A percentile compares a stretch with the other conserved stretches of the same genome.
Evolutionary conservation across 2,329 filamentous ascomycete species (phyloP).

Genomic region (Stromatinia cepivora): DNA sequence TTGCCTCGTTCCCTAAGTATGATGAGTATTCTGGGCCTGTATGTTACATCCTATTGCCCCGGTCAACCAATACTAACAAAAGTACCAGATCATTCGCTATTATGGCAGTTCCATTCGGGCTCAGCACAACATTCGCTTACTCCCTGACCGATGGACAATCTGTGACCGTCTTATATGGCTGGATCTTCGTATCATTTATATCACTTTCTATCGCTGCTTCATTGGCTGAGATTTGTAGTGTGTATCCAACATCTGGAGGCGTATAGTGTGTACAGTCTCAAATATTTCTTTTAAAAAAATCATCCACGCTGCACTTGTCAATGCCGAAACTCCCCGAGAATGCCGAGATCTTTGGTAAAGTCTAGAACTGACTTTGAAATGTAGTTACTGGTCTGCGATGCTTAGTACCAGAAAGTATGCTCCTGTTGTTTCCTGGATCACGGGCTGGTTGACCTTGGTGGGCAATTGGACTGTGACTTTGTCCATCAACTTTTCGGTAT

Average conservation of each 20-base stretch:
- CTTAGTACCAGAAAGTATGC: slow-evolving; percentile 64
- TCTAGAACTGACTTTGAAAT: slow-evolving; percentile 6
- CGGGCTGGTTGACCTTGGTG: slow-evolving; percentile 70
- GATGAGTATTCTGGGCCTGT: slow-evolving; percentile 64
- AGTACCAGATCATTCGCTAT: slow-evolving; percentile 63
- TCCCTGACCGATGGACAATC: slow-evolving; percentile 67
- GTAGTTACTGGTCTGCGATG: slow-evolving; percentile 65
- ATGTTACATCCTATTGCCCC: slow-evolving; percentile 26
- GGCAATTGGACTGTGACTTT: slow-evolving; percentile 69
- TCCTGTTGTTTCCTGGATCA: slow-evolving; percentile 67
- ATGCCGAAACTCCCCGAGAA: slow-evolving; percentile 12
- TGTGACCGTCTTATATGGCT: slow-evolving; percentile 70
- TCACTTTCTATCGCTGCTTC: slow-evolving; percentile 64
- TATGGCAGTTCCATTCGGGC: slow-evolving; percentile 57
- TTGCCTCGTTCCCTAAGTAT: slow-evolving; percentile 66
- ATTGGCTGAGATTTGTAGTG: slow-evolving; percentile 67
- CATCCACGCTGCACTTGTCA: background rate
- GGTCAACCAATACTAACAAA: slow-evolving; percentile 23
- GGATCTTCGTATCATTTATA: slow-evolving; percentile 64
- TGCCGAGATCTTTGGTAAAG: background rate
- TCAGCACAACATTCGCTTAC: slow-evolving; percentile 68
- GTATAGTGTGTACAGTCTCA: slow-evolving; percentile 51
- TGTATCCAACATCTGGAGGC: slow-evolving; percentile 67
- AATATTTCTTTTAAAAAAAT: background rate
- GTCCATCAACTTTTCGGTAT: slow-evolving; percentile 48